Conservation (phyloP, 805 yeast species). For the Ogataea degrootiae region DNA sequence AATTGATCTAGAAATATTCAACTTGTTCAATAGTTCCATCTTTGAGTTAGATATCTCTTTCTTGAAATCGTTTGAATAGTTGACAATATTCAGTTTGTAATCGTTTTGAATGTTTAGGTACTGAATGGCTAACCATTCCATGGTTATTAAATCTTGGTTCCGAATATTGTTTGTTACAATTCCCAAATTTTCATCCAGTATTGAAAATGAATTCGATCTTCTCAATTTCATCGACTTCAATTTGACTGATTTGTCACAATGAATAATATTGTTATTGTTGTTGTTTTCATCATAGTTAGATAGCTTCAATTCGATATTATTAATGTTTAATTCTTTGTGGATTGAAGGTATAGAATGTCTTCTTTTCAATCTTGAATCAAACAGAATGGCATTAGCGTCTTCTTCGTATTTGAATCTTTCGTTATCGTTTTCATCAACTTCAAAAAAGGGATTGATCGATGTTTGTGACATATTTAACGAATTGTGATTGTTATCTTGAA, state of each 20-base stretch:
- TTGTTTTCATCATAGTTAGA: slow-evolving; percentile 20
- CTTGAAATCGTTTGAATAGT: slow-evolving; percentile 12
- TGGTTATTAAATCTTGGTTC: slow-evolving; percentile 1
- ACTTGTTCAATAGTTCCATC: slow-evolving; percentile 14
- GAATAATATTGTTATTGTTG: slow-evolving; percentile 12
- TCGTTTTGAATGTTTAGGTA: slow-evolving; percentile 16
- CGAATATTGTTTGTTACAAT: not conserved
- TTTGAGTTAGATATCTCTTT: slow-evolving; percentile 14
- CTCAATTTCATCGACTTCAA: slow-evolving; percentile 13
- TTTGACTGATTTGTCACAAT: slow-evolving; percentile 2
- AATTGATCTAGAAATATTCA: slow-evolving; percentile 8
- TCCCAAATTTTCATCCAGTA: slow-evolving; percentile 12
- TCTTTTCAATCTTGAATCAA: slow-evolving; percentile 27
- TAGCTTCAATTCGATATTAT: slow-evolving; percentile 21
- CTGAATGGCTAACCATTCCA: slow-evolving; percentile 25
- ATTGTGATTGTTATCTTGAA: slow-evolving; percentile 15
- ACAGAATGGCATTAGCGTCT: slow-evolving; percentile 16
- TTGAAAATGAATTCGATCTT: slow-evolving; percentile 34
- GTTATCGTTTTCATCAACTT: not conserved
- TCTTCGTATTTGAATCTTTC: not conserved
- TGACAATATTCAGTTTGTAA: slow-evolving; percentile 19
- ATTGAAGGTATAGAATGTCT: slow-evolving; percentile 37
- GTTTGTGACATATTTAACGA: slow-evolving; percentile 3
- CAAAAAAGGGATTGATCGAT: slow-evolving; percentile 4
- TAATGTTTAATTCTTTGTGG: slow-evolving; percentile 28